Conservation (phyloP, 202 grass and related monocot genomes). For the Dendrocalamus latiflorus region DNA sequence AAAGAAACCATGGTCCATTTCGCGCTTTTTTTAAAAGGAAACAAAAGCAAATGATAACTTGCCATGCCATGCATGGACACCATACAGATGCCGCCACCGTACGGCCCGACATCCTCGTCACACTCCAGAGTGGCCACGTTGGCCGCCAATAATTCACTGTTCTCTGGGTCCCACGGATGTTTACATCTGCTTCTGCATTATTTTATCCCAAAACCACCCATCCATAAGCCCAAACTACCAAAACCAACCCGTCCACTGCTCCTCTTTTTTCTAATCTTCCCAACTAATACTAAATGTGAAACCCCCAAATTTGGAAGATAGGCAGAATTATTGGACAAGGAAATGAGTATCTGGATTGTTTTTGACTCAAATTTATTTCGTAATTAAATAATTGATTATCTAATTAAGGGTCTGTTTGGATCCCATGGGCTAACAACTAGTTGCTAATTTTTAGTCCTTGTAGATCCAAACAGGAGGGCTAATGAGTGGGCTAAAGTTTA, state of each 20-base stretch:
- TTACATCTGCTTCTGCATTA: too few relatives aligned
- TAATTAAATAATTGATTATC: not conserved
- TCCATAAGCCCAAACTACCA: too few relatives aligned
- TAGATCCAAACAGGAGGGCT: too few relatives aligned
- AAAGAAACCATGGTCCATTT: not conserved
- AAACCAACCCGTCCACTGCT: too few relatives aligned
- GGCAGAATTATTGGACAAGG: not conserved
- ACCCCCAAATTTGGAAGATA: not conserved
- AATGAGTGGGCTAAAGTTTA: too few relatives aligned
- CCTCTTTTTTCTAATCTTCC: too few relatives aligned
- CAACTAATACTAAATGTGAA: too few relatives aligned
- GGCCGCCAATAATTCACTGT: not conserved
- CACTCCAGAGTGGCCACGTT: conserved; percentile 13
- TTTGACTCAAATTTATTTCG: not conserved
- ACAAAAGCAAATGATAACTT: not conserved
- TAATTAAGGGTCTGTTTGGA: too few relatives aligned
- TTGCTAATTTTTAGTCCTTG: too few relatives aligned
- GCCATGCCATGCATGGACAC: not conserved
- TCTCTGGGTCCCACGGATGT: not conserved
- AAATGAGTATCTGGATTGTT: not conserved
- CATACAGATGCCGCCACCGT: not conserved
- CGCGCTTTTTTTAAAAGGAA: not conserved
- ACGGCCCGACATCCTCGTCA: not conserved
- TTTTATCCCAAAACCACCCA: too few relatives aligned
- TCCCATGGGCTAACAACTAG: too few relatives aligned